Conservation (phyloP, 805 yeast genomes). For the Candida jianshihensis region DNA sequence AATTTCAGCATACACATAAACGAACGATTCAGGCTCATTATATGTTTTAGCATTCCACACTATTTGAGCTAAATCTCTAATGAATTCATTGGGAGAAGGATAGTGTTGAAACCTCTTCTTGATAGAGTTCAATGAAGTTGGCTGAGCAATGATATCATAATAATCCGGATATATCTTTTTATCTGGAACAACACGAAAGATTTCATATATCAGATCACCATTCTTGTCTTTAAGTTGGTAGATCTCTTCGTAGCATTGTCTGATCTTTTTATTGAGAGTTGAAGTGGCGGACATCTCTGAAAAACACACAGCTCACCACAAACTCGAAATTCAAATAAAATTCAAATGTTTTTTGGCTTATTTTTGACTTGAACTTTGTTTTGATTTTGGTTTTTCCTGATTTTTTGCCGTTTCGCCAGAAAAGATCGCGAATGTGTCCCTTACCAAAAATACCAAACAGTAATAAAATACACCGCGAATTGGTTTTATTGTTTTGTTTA, state of each 20-base stretch:
- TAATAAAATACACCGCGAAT: too few relatives aligned
- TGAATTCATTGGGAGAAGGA: conserved; percentile 55
- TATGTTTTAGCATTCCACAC: conserved; percentile 87
- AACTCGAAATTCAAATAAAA: background rate
- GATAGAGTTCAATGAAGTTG: conserved; percentile 75
- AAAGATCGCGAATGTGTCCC: too few relatives aligned
- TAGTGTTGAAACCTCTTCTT: conserved; percentile 53
- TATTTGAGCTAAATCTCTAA: conserved; percentile 75
- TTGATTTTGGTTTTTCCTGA: too few relatives aligned
- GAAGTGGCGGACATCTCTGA: background rate
- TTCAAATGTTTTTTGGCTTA: too few relatives aligned
- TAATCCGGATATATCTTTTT: conserved; percentile 66
- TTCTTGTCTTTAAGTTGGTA: conserved; percentile 32
- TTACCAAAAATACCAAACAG: too few relatives aligned
- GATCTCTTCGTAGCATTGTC: conserved; percentile 29
- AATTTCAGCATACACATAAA: conserved; percentile 59
- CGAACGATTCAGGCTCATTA: conserved; percentile 62
- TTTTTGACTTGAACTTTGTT: too few relatives aligned
- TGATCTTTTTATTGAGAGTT: conserved; percentile 18
- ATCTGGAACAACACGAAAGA: conserved; percentile 70
- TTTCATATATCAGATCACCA: conserved; percentile 39
- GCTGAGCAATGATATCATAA: conserved; percentile 68
- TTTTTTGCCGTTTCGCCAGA: too few relatives aligned
- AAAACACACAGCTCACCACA: too few relatives aligned
- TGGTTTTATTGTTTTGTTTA: too few relatives aligned